Conservation (phyloP, 768 basidiomycete species). For the Boletus pseudopeckii region DNA sequence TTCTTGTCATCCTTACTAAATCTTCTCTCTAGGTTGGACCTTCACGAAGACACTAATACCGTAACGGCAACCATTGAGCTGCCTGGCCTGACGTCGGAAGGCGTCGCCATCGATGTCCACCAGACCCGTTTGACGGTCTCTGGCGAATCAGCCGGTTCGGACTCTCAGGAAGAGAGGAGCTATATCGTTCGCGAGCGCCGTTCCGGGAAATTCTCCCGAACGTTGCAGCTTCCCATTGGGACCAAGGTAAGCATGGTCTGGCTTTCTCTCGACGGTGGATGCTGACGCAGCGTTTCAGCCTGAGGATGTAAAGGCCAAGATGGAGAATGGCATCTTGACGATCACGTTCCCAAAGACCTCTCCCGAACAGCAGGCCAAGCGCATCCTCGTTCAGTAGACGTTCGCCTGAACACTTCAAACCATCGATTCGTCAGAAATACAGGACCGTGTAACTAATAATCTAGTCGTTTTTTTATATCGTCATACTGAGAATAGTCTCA, state of each 20-base stretch:
- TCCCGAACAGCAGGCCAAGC: slow-evolving; percentile 40
- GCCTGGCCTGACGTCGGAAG: slow-evolving; percentile 50
- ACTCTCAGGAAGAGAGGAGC: slow-evolving; percentile 33
- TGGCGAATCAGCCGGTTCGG: slow-evolving; percentile 36
- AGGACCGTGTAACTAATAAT: background rate
- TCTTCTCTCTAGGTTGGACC: slow-evolving; percentile 36
- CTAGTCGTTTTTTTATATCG: background rate
- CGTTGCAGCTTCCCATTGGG: slow-evolving; percentile 45
- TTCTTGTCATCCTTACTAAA: background rate
- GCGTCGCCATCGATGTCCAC: slow-evolving; percentile 45
- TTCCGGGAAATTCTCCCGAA: slow-evolving; percentile 44
- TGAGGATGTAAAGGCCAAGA: slow-evolving; percentile 45
- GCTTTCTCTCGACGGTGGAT: background rate
- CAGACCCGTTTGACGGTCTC: slow-evolving; percentile 47
- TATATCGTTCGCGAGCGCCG: slow-evolving; percentile 45
- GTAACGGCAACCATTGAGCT: slow-evolving; percentile 55
- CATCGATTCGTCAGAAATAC: too few relatives aligned
- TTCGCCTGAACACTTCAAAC: background rate
- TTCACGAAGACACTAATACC: slow-evolving; percentile 41
- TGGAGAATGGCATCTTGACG: slow-evolving; percentile 46
- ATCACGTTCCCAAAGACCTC: slow-evolving; percentile 47
- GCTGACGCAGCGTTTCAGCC: slow-evolving; percentile 24
- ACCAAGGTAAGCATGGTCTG: slow-evolving; percentile 35
- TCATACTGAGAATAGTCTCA: background rate
- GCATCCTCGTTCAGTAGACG: slow-evolving; percentile 27